Base-by-base conservation (phyloP, 2,329 filamentous ascomycete species). In the Colletotrichum tanaceti region DNA sequence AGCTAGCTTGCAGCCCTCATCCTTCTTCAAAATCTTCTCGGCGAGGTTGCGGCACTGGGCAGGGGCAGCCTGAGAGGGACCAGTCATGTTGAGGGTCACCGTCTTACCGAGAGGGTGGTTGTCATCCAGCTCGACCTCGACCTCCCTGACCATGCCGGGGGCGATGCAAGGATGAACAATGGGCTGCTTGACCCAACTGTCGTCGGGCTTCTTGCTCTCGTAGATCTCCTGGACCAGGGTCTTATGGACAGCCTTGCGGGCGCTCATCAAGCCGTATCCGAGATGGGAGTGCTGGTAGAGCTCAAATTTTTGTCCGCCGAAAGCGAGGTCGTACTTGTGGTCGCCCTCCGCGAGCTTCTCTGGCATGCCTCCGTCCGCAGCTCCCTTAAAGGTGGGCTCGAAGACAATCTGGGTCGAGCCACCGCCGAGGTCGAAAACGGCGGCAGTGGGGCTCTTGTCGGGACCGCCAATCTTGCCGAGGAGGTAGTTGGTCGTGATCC, bases 321-420 rank as follows among this genome's bases (percentile, higher is more conserved):
- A 99, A 72, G 89, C 87, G 68, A 99, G 90, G 60, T 90, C 87
- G 82, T 98, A 99, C 83, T 97, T 98, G 88, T 99, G 96, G 77
- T 98, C 94, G 65, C 96, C 96, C 50, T 94, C 91, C 20, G 90
- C 87, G 75, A 99, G 87, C 78, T 90, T 91, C 77, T 93, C 90
- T 0, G 94, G 94, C 85, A 98, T 92, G 68, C 94, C 94, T 71
- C 93, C 92, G 58, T 86, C 84, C 63, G 87, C 81, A 65, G 87
- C 87, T 63, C 88, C 87, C 78, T 93, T 91, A 82, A 97, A 99
- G 59, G 91, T 97, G 24, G 97, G 97, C 84, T 99, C 90, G 80
- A 98, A 99, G 73, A 99, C 97, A 77, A 99, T 98, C 83, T 99
- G 96, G 16, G 97, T 99, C 24, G 94, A 98, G 62, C 96, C 96